Evolutionary conservation across 345 rosid species (phyloP).

Genomic region (Aegle marmelos): DNA sequence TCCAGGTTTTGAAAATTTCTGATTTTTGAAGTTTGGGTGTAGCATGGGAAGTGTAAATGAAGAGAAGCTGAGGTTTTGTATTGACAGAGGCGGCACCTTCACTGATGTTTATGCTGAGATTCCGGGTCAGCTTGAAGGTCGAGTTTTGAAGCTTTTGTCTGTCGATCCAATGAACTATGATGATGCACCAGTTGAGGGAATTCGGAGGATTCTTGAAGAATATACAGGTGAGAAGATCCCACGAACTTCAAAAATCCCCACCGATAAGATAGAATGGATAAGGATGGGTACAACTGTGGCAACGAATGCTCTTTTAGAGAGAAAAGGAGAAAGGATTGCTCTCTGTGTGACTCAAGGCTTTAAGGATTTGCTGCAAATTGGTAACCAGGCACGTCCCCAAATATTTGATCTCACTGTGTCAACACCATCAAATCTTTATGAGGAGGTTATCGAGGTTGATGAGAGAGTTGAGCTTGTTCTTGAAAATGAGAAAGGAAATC

Average conservation of each 20-base stretch:
- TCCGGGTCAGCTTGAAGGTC: constrained; percentile 70
- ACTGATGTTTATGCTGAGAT: constrained; percentile 96
- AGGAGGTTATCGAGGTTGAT: constrained; percentile 81
- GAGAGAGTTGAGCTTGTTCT: constrained; percentile 84
- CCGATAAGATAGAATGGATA: constrained; percentile 90
- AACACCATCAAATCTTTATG: constrained; percentile 82
- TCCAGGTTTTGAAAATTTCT: constrained; percentile 1
- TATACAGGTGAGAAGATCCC: constrained; percentile 68
- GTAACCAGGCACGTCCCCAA: constrained; percentile 89
- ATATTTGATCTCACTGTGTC: constrained; percentile 83
- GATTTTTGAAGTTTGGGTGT: constrained; percentile 8
- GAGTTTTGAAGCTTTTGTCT: constrained; percentile 80
- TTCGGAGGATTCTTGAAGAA: constrained; percentile 83
- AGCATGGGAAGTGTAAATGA: constrained; percentile 46
- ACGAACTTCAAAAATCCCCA: constrained; percentile 68
- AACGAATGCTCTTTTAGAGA: constrained; percentile 90
- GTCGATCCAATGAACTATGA: constrained; percentile 94
- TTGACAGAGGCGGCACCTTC: constrained; percentile 94
- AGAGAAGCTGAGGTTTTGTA: constrained; percentile 78
- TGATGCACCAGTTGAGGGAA: constrained; percentile 96
- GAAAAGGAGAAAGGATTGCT: constrained; percentile 92
- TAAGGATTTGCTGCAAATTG: constrained; percentile 88
- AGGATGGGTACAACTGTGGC: constrained; percentile 99
- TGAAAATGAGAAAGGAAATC: constrained; percentile 31
- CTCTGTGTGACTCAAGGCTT: constrained; percentile 86